Percentiles rank a stretch among this genome's conserved stretches.
phyloP scores from a whole-genome alignment of 345 rosid species.

The Populus tremula region DNA sequence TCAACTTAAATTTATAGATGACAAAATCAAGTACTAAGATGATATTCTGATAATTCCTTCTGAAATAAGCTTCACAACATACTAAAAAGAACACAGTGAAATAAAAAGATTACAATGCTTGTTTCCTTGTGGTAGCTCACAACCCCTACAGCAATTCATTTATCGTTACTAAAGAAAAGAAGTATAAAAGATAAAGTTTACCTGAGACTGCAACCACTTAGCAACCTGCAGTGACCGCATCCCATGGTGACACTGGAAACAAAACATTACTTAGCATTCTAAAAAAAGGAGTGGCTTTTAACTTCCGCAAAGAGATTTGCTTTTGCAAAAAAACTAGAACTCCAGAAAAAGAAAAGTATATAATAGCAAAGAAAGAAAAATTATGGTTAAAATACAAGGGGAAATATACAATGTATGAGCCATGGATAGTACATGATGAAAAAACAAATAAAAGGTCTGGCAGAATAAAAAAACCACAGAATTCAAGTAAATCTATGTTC shows the following conservation, averaged over 20 bases:
- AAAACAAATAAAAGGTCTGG: no score
- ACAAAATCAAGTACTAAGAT: not conserved
- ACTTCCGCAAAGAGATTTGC: no score
- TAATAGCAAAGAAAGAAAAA: no score
- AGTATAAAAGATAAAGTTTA: slow-evolving; percentile 15
- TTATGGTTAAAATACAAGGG: no score
- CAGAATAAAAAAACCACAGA: no score
- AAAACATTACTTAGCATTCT: not conserved
- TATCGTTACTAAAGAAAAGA: not conserved
- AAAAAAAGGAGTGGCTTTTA: no score
- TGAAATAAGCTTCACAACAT: not conserved
- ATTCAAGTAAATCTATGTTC: no score
- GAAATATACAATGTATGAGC: no score
- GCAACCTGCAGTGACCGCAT: slow-evolving; percentile 81
- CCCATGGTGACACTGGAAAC: slow-evolving; percentile 82
- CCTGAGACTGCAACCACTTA: slow-evolving; percentile 86
- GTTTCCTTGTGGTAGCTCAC: not conserved
- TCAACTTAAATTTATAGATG: not conserved
- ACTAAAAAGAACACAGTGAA: not conserved
- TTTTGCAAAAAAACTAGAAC: no score
- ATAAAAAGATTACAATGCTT: not conserved
- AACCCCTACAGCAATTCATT: slow-evolving; percentile 1
- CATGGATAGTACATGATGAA: no score
- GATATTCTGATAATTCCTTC: not conserved
- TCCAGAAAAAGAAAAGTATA: no score